A percentile compares a stretch with the other conserved stretches of the same genome.
Conservation (phyloP, 2,329 filamentous ascomycete genomes). For the Aulographum hederae region DNA sequence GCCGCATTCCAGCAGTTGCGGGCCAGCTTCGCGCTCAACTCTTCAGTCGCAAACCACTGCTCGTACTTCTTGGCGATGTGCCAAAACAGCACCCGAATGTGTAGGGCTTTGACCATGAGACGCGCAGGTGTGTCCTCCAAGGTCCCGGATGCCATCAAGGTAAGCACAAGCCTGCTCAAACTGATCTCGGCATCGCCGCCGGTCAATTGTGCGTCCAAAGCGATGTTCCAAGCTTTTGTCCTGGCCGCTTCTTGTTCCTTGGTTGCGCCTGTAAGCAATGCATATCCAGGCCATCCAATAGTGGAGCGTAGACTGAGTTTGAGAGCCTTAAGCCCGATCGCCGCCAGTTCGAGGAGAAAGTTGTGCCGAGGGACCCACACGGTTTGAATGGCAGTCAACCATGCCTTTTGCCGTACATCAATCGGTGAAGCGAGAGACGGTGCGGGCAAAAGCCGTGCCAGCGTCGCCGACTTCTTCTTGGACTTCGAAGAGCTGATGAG, state of each 20-base stretch:
- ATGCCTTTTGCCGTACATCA: conserved; percentile 70
- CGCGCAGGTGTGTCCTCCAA: conserved; percentile 66
- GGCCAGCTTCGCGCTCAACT: conserved; percentile 55
- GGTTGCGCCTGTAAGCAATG: conserved; percentile 60
- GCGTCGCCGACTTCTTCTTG: conserved; percentile 27
- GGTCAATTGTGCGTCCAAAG: conserved; percentile 78
- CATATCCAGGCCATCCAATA: conserved; percentile 60
- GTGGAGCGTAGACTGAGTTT: conserved; percentile 67
- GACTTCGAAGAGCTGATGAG: conserved; percentile 37
- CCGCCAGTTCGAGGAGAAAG: conserved; percentile 70
- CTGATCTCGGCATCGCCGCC: conserved; percentile 82
- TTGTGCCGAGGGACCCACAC: conserved; percentile 81
- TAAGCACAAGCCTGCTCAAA: conserved; percentile 69
- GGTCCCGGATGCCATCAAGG: conserved; percentile 73
- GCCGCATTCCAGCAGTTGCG: conserved; percentile 68
- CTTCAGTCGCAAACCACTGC: conserved; percentile 44
- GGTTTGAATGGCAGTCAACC: conserved; percentile 83
- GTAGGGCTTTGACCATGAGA: conserved; percentile 81
- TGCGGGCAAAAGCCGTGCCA: conserved; percentile 26
- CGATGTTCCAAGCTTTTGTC: conserved; percentile 84
- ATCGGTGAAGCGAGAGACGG: conserved; percentile 68
- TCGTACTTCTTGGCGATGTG: conserved; percentile 49
- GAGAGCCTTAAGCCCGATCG: conserved; percentile 58
- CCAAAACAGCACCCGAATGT: conserved; percentile 80
- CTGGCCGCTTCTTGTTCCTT: conserved; percentile 73